Base-by-base conservation (phyloP, 805 yeast species). In the Kluyveromyces nonfermentans region DNA sequence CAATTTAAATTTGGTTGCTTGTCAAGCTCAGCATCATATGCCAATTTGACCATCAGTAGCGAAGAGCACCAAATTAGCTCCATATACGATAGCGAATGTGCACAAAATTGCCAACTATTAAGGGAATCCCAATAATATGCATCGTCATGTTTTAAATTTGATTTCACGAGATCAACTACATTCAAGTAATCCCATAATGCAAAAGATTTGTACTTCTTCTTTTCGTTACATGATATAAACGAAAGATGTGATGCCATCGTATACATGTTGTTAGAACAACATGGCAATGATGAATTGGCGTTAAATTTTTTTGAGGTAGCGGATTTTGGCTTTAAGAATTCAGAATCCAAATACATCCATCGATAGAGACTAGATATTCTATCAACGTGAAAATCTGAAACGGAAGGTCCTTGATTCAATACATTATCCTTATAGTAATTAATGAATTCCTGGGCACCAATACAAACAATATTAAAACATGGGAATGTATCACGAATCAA, bases 1-100 rank as follows among this genome's bases (percentile, higher is more conserved):
- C 71, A 68, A 56, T 77, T 75, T 37, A 70, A 72, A 8, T 19
- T 10, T 5, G 41, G 41, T 14, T 19, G 41, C 16, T 38, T 44
- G 7, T 30, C 18, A 8, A 37, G 18, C n/a, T 48, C 44, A 2
- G 59, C 50, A 22, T 48, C 46, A 2, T 21, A 30, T n/a, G 57
- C 47, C 34, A 59, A 45, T 30, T 49, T 47, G 30, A 44, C 44
- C 30, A 62, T 45, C 15, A 62, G 44, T 25, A 54, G 34, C 41
- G 47, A 59, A 5, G 60, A 51, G 46, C 61, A 56, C 47, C 54
- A 53, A 16, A 62, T 50, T 32, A 62, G 48, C 46, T 60, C 61
- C 10, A 42, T 42, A 2, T 56, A 50, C 3, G 53, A 45, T 21
- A 60, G 40, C n/a, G 52, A 44, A 37, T 51, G 54, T 18, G 64